Evolutionary conservation across 1,284 basidiomycete genomes (phyloP), one percentile per base, ranked within the genome.

Genomic region (Prillingera fragicola): DNA sequence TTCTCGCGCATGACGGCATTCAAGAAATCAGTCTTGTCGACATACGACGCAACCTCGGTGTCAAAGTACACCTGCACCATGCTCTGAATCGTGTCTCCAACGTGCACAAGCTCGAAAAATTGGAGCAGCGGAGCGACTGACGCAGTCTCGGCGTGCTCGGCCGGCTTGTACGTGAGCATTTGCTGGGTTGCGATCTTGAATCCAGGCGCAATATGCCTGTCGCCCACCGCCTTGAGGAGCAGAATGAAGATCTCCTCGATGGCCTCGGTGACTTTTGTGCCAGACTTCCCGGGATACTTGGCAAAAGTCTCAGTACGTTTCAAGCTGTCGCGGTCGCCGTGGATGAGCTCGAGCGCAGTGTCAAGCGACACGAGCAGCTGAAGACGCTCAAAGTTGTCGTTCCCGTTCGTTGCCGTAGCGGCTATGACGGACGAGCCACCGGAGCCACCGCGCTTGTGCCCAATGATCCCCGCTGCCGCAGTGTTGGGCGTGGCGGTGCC

Each of bases 61-160:
- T 97, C 91, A 63, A 92, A 98, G 70, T 94, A 98, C 2, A 97
- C 94, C 57, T 97, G 89, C 2, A 95, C 82, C 83, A 98, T 95
- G 22, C 85, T 88, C 71, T 92, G 88, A 39, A 98, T 96, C 15
- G 89, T 98, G 67, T 98, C 94, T 1, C 90, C 95, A 14, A 97
- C 77, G 72, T 98, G 94, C 0, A 95, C 92, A 14, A 98, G 77
- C 74, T 97, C 94, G 58, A 98, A 97, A 72, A 98, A 98, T 69
- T 97, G 91, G 33, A 96, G 74, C 2, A 98, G 72, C 0, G 94
- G 91, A 0, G 90, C 88, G 1, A 97, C 90, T 45, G 80, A 82
- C 21, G 78, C 80, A 14, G 80, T 83, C 42, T 80, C 80, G 42
- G 82, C 79, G 59, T 90, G 85, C 54, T 90, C 87, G 0, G 82